A percentile compares a stretch with the other conserved stretches of the same genome.
Evolutionary conservation across 257 asterid genomes (phyloP).

Genomic region (Paraleonurus japonicus): DNA sequence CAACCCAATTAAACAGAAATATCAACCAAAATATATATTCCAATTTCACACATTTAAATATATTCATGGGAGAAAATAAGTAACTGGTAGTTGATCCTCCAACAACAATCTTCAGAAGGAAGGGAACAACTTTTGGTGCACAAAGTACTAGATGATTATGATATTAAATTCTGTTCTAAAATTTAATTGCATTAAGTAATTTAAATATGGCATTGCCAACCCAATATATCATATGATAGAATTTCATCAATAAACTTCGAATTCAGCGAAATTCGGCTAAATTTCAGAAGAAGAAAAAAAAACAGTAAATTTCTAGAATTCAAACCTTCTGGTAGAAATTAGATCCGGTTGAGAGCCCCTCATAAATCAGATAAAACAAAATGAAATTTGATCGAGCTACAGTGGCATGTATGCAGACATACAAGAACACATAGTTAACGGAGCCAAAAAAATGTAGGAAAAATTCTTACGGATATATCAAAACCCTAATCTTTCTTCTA

Average conservation of each 20-base stretch:
- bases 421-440: not conserved
- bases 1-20: conserved; percentile 4
- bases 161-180: not conserved
- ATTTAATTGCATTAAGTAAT: not conserved
- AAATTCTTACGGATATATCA: conserved; percentile 23
- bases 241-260: conserved; percentile 22
- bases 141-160: not conserved
- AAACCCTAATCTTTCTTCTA: conserved; percentile 13
- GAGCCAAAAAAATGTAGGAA: conserved; percentile 9
- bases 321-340: not conserved
- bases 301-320: not conserved
- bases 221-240: not conserved
- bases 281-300: not conserved
- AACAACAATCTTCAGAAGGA: not conserved
- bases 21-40: conserved; percentile 7
- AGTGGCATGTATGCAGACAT: not conserved
- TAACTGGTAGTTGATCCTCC: not conserved
- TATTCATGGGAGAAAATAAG: not conserved
- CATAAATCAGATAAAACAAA: conserved; percentile 1
- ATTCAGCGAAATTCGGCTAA: conserved; percentile 9
- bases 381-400: conserved; percentile 24
- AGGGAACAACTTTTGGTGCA: conserved; percentile 14
- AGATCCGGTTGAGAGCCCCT: conserved; percentile 28
- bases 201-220: conserved; percentile 17
- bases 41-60: not conserved